phyloP scores from a whole-genome alignment of 2,329 filamentous ascomycete species.

The Microcyclospora tardicrescens region DNA sequence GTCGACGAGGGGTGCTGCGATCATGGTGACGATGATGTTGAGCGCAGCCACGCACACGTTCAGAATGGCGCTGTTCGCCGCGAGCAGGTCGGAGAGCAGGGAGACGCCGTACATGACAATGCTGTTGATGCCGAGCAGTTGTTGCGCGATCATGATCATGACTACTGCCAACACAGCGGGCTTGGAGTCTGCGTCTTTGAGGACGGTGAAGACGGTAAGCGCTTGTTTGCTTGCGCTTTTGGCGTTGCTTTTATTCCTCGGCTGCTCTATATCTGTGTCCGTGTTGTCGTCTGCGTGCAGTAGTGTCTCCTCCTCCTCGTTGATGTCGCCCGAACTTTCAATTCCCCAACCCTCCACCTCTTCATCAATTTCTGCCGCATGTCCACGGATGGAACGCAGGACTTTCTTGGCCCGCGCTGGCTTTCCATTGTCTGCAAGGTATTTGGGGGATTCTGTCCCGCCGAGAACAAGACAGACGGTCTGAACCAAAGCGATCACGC shows the following conservation, averaged over 20 bases:
- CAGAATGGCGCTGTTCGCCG: constrained; percentile 66
- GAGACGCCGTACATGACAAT: constrained; percentile 98
- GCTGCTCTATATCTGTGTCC: constrained; percentile 2
- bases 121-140: constrained; percentile 84
- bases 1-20: constrained; percentile 74
- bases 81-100: constrained; percentile 67
- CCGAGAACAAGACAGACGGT: constrained; percentile 53
- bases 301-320: constrained; percentile 58
- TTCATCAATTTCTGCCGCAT: constrained; percentile 52
- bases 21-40: constrained; percentile 72
- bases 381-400: constrained; percentile 65
- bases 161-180: constrained; percentile 79
- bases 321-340: constrained; percentile 17
- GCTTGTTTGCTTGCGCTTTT: constrained; percentile 14
- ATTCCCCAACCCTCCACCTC: constrained; percentile 48
- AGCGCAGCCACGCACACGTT: constrained; percentile 78
- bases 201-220: constrained; percentile 40
- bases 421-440: constrained; percentile 58
- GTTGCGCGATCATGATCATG: constrained; percentile 85
- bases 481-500: constrained; percentile 55
- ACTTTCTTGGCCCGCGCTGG: constrained; percentile 49
- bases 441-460: constrained; percentile 76
- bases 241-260: constrained; percentile 13
- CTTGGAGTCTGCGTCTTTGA: constrained; percentile 56
- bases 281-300: constrained; percentile 30